A percentile compares a stretch with the other conserved stretches of the same genome.
Evolutionary conservation across 2,329 filamentous ascomycete species (phyloP).

Genomic region (Clarireedia sp.): DNA sequence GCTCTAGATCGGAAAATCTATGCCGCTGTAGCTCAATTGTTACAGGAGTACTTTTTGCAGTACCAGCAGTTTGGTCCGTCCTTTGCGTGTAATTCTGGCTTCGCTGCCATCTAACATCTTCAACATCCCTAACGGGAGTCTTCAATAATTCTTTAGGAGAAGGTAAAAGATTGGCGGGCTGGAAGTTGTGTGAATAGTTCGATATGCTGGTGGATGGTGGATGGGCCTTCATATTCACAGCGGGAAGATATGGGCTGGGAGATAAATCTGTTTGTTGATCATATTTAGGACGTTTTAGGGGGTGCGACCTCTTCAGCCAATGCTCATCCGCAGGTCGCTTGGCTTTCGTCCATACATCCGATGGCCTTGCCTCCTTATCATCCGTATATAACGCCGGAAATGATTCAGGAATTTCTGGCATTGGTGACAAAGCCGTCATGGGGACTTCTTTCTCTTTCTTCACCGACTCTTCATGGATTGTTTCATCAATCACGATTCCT

Average conservation of each 20-base stretch:
- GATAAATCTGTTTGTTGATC: conserved; percentile 20
- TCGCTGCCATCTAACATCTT: background rate
- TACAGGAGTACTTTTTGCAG: background rate
- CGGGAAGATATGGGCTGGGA: conserved; percentile 22
- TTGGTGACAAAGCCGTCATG: background rate
- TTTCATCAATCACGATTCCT: background rate
- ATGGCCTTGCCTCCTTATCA: background rate
- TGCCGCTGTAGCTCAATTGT: background rate
- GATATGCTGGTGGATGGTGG: background rate
- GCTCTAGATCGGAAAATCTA: background rate
- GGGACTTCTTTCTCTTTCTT: background rate
- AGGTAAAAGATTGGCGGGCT: background rate
- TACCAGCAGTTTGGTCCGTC: background rate
- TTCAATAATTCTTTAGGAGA: background rate
- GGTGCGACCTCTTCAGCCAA: conserved; percentile 28
- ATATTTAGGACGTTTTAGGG: conserved; percentile 26
- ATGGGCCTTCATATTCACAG: background rate
- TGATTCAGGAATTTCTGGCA: background rate
- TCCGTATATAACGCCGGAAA: background rate
- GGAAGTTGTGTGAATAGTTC: background rate
- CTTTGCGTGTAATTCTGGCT: background rate
- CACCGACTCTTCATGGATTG: background rate
- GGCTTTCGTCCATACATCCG: conserved; percentile 2
- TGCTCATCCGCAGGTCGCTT: conserved; percentile 19
- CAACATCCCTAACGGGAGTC: background rate